These are phyloP conservation scores for Leccinum variicolor DNA, from an alignment of 768 basidiomycete species.

Conservation along the genomic window DNA sequence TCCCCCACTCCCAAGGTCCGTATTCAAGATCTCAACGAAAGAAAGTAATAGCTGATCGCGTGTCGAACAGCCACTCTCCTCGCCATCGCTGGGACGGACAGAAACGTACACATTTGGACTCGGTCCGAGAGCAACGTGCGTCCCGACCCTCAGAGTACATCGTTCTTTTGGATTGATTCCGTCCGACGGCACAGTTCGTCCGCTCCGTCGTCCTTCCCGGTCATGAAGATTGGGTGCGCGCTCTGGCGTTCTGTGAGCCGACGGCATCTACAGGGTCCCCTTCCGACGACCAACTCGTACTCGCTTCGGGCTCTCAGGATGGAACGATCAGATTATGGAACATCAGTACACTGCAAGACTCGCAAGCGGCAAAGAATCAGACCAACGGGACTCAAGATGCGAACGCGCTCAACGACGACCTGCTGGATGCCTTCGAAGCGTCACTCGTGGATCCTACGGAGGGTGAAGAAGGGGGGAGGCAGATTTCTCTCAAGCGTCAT, in stretches of 20 bases:
- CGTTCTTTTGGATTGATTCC: background rate
- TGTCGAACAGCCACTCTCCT: conserved; percentile 54
- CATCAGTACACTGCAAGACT: conserved; percentile 48
- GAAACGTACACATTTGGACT: conserved; percentile 73
- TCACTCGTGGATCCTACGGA: conserved; percentile 70
- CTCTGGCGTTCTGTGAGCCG: conserved; percentile 61
- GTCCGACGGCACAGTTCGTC: conserved; percentile 45
- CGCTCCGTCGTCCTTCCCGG: conserved; percentile 62
- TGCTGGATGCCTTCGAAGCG: conserved; percentile 86
- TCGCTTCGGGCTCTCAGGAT: conserved; percentile 96
- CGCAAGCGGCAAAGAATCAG: conserved; percentile 7
- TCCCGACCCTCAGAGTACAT: conserved; percentile 6
- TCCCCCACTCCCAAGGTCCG: conserved; percentile 70
- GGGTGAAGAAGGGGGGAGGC: conserved; percentile 73
- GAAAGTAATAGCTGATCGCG: background rate
- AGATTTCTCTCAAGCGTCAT: conserved; percentile 88
- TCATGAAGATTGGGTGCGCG: conserved; percentile 95
- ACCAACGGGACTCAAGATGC: conserved; percentile 17
- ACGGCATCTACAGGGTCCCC: conserved; percentile 13
- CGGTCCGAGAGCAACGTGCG: conserved; percentile 56
- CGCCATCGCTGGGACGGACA: conserved; percentile 83
- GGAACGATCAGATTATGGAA: conserved; percentile 92
- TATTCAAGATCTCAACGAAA: background rate
- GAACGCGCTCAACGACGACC: conserved; percentile 55
- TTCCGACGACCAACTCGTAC: conserved; percentile 46